Percentiles rank a stretch among this genome's conserved stretches.
These are phyloP conservation scores for Calonectria pteridis DNA, from an alignment of 2,329 filamentous ascomycete genomes.

Conservation along the genomic window DNA sequence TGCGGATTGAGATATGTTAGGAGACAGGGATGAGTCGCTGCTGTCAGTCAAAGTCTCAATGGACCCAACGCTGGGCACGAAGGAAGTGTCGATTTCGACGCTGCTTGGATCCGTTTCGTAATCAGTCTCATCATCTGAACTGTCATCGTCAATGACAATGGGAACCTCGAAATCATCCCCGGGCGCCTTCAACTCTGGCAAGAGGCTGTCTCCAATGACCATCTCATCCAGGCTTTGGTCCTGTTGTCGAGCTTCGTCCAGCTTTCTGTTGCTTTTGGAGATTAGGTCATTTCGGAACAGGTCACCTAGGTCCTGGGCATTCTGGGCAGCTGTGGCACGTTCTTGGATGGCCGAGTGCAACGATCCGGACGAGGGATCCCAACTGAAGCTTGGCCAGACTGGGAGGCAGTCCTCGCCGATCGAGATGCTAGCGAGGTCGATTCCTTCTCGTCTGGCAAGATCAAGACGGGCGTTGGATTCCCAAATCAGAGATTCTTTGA, in stretches of 20 bases:
- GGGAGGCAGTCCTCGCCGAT: constrained; percentile 48
- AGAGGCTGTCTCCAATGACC: constrained; percentile 41
- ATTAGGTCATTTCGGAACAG: constrained; percentile 40
- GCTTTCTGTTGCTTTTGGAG: constrained; percentile 42
- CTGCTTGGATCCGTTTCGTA: neutral
- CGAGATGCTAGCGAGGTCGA: constrained; percentile 33
- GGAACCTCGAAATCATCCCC: neutral
- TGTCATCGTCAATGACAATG: neutral
- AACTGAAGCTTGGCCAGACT: constrained; percentile 41
- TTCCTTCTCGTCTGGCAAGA: constrained; percentile 32
- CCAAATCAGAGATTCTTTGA: constrained; percentile 38
- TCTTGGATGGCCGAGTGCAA: constrained; percentile 45
- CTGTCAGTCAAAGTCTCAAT: neutral
- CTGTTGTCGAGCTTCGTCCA: constrained; percentile 40
- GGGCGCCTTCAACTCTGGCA: constrained; percentile 43
- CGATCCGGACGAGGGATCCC: constrained; percentile 40
- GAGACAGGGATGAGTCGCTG: neutral
- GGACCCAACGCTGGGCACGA: neutral
- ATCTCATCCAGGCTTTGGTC: constrained; percentile 39
- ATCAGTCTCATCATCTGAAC: neutral
- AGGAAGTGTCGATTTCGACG: neutral
- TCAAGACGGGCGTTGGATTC: constrained; percentile 41
- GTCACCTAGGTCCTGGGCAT: constrained; percentile 32
- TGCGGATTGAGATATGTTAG: neutral
- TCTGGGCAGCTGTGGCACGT: constrained; percentile 33